Base-by-base conservation (phyloP, 225 moss, liverwort and hornwort genomes). In the Pseudisothecium myosuroides region DNA sequence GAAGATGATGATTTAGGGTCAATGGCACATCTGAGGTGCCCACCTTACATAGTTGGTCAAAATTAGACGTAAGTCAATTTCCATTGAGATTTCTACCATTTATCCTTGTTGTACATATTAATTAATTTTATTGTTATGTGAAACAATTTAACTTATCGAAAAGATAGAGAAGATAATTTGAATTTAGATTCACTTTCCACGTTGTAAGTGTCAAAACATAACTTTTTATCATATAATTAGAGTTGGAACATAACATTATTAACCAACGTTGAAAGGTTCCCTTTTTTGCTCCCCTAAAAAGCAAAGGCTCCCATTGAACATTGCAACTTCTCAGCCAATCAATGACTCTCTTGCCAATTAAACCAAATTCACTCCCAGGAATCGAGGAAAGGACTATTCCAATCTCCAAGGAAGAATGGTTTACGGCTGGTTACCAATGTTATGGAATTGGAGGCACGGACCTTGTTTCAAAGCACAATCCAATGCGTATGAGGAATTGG, bases 281-380 rank as follows among this genome's bases (percentile, higher is more conserved):
- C n/a, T n/a, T 3, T 75, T 49, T 4, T 12, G 6, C 49, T 17
- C 75, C 31, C 7, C 17, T 0, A 43, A 0, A 75, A 18, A 75
- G 20, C 6, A 0, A 8, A 49, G 34, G 36, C 26, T 2, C 12
- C 10, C 2, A 16, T 1, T 2, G 9, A 49, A 3, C 3, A 2
- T 34, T 50, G 8, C 50, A 76, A 76, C 50, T 31, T 49, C 49
- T 19, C 2, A 75, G 7, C 4, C 12, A 20, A 6, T 32, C 75
- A 43, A 43, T 43, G 75, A 20, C 12, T 12, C 14, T 55, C 32
- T 47, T 75, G 32, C 1, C 6, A 5, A 49, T 50, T 21, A 34
- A 11, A 32, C 20, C 0, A 50, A 76, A 52, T 34, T 34, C 34
- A 34, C 8, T 50, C 2, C 21, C 5, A 32, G 2, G 1, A 50